phyloP scores from a whole-genome alignment of 2,329 filamentous ascomycete species.

The Cylindrodendrum hubeiense region DNA sequence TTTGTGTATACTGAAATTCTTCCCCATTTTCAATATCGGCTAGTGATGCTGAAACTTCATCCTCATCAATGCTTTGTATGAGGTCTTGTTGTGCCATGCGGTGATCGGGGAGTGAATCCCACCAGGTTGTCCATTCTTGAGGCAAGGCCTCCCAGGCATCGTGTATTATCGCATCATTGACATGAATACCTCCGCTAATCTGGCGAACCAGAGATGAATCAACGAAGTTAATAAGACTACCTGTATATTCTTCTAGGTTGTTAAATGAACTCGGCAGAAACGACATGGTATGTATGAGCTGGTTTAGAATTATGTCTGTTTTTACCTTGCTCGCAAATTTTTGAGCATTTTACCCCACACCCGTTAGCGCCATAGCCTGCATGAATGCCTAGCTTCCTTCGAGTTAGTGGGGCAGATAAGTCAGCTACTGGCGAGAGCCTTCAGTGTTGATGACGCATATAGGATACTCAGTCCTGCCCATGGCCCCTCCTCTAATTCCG shows the following conservation, averaged over 20 bases:
- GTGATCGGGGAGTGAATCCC: slow-evolving; percentile 44
- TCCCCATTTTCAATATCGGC: slow-evolving; percentile 40
- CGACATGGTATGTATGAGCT: slow-evolving; percentile 21
- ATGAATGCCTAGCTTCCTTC: too few species aligned
- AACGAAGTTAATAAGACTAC: slow-evolving; percentile 41
- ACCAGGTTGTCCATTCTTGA: slow-evolving; percentile 47
- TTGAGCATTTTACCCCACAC: too few species aligned
- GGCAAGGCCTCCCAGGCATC: slow-evolving; percentile 47
- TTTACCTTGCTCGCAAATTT: too few species aligned
- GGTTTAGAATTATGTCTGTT: too few species aligned
- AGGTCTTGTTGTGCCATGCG: slow-evolving; percentile 47
- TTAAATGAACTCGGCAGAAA: slow-evolving; percentile 28
- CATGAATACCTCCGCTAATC: slow-evolving; percentile 50
- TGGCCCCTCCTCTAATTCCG: too few species aligned
- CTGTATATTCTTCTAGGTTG: slow-evolving; percentile 37
- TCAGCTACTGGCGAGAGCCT: too few species aligned
- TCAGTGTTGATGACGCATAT: too few species aligned
- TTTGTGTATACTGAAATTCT: background rate
- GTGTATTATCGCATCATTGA: slow-evolving; percentile 49
- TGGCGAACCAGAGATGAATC: slow-evolving; percentile 45
- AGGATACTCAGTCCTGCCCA: too few species aligned
- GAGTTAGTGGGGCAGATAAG: too few species aligned
- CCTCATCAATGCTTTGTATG: slow-evolving; percentile 33
- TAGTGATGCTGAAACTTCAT: background rate
- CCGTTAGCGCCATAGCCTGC: too few species aligned